These are phyloP conservation scores for Thelonectria rubi DNA, from an alignment of 2,329 filamentous ascomycete genomes.

Conservation along the genomic window DNA sequence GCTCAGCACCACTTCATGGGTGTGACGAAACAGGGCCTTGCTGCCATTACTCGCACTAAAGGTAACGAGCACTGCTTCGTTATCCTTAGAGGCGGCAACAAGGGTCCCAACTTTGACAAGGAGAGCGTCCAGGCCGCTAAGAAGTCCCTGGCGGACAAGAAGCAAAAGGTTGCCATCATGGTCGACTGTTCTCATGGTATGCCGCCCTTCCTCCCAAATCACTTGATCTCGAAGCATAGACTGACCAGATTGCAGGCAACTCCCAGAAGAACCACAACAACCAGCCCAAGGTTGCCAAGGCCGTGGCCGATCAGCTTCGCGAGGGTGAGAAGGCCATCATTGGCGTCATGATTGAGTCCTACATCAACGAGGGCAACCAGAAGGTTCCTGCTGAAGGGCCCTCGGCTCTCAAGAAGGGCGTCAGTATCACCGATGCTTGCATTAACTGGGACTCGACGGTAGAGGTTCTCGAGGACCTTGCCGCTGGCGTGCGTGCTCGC, in stretches of 20 bases:
- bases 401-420: constrained; percentile 80
- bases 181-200: constrained; percentile 96
- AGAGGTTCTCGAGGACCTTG: constrained; percentile 82
- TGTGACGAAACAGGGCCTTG: constrained; percentile 96
- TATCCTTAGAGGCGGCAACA: constrained; percentile 89
- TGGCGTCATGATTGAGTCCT: constrained; percentile 98
- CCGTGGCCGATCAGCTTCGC: constrained; percentile 83
- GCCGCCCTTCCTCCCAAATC: constrained; percentile 77
- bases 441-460: constrained; percentile 92
- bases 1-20: constrained; percentile 97
- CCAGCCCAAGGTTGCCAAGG: constrained; percentile 90
- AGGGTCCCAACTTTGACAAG: constrained; percentile 92
- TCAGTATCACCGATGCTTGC: constrained; percentile 96
- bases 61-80: constrained; percentile 99
- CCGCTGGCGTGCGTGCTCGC: constrained; percentile 81
- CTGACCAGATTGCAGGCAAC: constrained; percentile 70
- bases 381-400: constrained; percentile 89
- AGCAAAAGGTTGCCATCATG: constrained; percentile 91
- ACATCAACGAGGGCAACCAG: constrained; percentile 90
- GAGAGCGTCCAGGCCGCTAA: constrained; percentile 82
- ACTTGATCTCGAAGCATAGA: background rate
- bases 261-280: constrained; percentile 98
- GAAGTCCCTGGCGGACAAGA: constrained; percentile 82
- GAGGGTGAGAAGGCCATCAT: constrained; percentile 89
- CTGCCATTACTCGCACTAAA: constrained; percentile 90